Evolutionary conservation across 2,329 filamentous ascomycete genomes (phyloP).

Genomic region (Colletotrichum australisinense): DNA sequence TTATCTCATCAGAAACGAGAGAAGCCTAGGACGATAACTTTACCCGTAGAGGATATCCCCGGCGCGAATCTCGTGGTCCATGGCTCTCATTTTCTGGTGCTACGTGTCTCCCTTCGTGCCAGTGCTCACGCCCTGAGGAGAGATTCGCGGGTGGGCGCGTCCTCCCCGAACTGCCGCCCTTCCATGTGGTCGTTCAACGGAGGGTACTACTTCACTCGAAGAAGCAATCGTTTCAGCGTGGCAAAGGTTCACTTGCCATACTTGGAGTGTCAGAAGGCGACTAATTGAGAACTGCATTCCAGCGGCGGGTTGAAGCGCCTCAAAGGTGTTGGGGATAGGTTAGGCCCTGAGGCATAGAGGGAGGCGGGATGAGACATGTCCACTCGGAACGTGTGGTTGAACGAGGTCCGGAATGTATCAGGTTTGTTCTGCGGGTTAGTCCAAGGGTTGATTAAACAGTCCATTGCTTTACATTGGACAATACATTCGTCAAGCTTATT

Average conservation of each 20-base stretch:
- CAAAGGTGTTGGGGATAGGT: conserved; percentile 9
- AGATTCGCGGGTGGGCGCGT: conserved; percentile 22
- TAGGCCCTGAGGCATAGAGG: conserved; percentile 16
- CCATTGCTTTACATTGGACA: not conserved
- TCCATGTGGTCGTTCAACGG: conserved; percentile 8
- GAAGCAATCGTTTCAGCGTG: conserved; percentile 14
- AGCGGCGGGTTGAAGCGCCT: conserved; percentile 22
- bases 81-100: conserved; percentile 4
- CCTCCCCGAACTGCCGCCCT: not conserved
- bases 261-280: conserved; percentile 9
- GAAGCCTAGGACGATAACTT: conserved; percentile 4
- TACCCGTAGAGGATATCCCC: conserved; percentile 13
- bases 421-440: not conserved
- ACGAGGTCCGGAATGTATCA: conserved; percentile 23
- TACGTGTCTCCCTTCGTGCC: conserved; percentile 28
- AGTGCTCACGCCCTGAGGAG: conserved; percentile 31
- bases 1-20: conserved; percentile 24
- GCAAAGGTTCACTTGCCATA: conserved; percentile 6
- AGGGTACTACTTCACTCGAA: conserved; percentile 15
- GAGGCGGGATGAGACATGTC: conserved; percentile 31
- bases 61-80: conserved; percentile 17
- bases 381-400: conserved; percentile 8
- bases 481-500: not conserved
- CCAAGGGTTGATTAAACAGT: not conserved
- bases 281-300: conserved; percentile 23